Conservation (phyloP, 345 rosid species). For the Boechera divaricarpa region DNA sequence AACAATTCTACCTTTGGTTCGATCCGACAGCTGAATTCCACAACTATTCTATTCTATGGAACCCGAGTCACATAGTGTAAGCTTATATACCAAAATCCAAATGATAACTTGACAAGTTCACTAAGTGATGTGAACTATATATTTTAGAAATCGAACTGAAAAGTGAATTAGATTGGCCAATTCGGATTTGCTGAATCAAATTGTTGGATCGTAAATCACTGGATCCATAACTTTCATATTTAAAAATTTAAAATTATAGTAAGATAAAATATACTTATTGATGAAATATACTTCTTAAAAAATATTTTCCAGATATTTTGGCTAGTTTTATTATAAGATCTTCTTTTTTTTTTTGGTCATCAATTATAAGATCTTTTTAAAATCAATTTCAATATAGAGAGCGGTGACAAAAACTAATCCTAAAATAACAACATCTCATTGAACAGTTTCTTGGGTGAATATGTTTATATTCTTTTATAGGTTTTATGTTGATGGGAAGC, state of each 20-base stretch:
- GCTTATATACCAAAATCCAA: constrained; percentile 11
- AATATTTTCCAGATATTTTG: too few relatives aligned
- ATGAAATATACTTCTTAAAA: neutral
- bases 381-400: neutral
- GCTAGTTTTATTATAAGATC: too few relatives aligned
- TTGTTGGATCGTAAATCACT: neutral
- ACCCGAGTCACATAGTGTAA: constrained; percentile 60
- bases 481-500: constrained; percentile 47
- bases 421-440: neutral
- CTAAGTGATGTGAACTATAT: too few relatives aligned
- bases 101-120: neutral
- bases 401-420: neutral
- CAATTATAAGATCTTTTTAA: too few relatives aligned
- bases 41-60: constrained; percentile 76
- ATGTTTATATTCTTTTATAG: neutral
- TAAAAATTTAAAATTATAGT: too few relatives aligned
- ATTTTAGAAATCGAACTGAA: neutral
- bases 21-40: constrained; percentile 71
- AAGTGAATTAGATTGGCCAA: neutral
- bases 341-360: too few relatives aligned
- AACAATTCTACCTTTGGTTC: constrained; percentile 76
- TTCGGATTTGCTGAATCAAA: neutral
- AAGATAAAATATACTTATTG: too few relatives aligned
- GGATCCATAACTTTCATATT: neutral
- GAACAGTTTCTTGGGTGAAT: neutral